Conservation (phyloP, 1,284 basidiomycete genomes). For the Sporisorium scitamineum region DNA sequence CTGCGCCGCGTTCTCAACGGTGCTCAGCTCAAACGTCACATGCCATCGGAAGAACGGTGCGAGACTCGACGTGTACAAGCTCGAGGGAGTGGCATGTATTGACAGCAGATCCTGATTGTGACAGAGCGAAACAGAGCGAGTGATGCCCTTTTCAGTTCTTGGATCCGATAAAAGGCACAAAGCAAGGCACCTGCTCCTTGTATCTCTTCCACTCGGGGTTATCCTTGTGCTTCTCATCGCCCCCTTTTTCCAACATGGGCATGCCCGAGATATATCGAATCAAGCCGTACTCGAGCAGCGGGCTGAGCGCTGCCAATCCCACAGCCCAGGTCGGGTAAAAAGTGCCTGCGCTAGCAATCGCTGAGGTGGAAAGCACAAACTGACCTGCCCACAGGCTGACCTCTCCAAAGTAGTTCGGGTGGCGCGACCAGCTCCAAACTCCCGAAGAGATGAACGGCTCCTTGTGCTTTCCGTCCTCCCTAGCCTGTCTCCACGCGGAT, state of each 20-base stretch:
- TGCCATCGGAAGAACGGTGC: too few species aligned
- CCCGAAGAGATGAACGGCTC: slow-evolving; percentile 81
- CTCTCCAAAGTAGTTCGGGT: slow-evolving; percentile 85
- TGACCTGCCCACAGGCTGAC: slow-evolving; percentile 80
- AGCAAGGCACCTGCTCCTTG: slow-evolving; percentile 72
- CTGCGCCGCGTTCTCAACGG: neutral
- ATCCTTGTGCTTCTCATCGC: slow-evolving; percentile 77
- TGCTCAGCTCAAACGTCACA: too few species aligned
- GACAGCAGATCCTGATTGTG: neutral
- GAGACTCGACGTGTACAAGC: neutral
- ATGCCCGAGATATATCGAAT: slow-evolving; percentile 75
- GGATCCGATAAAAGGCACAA: slow-evolving; percentile 58
- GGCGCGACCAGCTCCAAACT: slow-evolving; percentile 79
- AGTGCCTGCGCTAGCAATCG: slow-evolving; percentile 36
- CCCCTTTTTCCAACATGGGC: slow-evolving; percentile 76
- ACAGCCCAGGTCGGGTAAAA: slow-evolving; percentile 71
- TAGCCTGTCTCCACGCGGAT: slow-evolving; percentile 76
- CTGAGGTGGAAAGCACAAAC: slow-evolving; percentile 72
- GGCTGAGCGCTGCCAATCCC: slow-evolving; percentile 75
- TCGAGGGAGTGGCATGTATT: neutral
- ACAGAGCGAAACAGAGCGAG: too few species aligned
- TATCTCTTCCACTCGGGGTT: slow-evolving; percentile 79
- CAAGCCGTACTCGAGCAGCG: slow-evolving; percentile 76
- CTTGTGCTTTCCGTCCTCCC: slow-evolving; percentile 78
- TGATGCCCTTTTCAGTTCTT: slow-evolving; percentile 50